Evolutionary conservation across 192 early-diverging fungal genomes (phyloP).

Genomic region (Pilaira anomala): DNA sequence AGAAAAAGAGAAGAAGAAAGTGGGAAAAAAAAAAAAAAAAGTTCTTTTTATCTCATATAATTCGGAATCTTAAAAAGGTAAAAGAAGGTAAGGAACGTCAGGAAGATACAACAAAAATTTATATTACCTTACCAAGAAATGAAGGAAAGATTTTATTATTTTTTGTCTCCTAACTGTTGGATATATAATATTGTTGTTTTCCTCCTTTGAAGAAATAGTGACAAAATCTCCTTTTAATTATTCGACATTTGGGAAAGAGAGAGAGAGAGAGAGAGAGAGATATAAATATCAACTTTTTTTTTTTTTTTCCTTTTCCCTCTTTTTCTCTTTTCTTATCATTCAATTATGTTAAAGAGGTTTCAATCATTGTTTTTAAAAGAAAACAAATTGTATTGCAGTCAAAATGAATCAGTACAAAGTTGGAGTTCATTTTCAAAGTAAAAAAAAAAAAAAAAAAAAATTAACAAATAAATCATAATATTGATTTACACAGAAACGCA

Average conservation of each 20-base stretch:
- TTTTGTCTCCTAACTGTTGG: too few species aligned
- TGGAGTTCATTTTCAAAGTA: slow-evolving; percentile 12
- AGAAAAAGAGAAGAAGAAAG: not conserved
- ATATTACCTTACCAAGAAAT: not conserved
- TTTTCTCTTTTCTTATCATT: not conserved
- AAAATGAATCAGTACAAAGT: slow-evolving; percentile 13
- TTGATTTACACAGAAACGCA: not conserved
- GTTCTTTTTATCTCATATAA: not conserved
- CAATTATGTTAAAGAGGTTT: slow-evolving; percentile 9
- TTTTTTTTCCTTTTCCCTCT: not conserved
- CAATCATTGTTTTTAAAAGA: slow-evolving; percentile 3
- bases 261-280: too few species aligned
- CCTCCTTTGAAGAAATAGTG: too few species aligned
- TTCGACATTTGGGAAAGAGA: too few species aligned
- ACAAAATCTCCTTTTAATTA: too few species aligned
- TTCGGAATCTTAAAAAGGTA: slow-evolving; percentile 5
- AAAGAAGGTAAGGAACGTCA: slow-evolving; percentile 20
- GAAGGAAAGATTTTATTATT: too few species aligned
- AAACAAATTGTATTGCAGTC: not conserved
- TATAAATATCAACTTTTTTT: not conserved
- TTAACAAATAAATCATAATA: not conserved
- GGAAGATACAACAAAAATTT: slow-evolving; percentile 20
- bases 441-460: not conserved
- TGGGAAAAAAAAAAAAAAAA: not conserved
- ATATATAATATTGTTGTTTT: too few species aligned